Base-by-base conservation (phyloP, 2,329 filamentous ascomycete genomes). In the Paracamarosporium sp. region DNA sequence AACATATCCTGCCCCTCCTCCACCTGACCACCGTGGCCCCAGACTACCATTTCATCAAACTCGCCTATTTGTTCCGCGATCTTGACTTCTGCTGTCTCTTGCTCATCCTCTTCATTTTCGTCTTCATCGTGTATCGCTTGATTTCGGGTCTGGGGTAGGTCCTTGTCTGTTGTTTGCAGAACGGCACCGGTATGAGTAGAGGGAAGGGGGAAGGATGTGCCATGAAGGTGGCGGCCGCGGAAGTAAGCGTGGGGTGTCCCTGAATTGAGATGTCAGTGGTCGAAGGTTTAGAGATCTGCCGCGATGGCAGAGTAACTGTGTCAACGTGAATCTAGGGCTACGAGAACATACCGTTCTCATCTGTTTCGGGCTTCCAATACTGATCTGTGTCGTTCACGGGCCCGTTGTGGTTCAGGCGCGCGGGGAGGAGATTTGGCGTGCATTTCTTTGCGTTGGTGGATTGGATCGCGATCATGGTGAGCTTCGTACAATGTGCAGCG, bases 41-140 rank as follows among this genome's bases (percentile, higher is more conserved):
- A 98, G n/a, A 97, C 83, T 3, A 92, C 78, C 50, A 97, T 74
- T 53, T 90, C 82, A 6, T 92, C 86, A 71, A 97, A 97, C 15
- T 82, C 82, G 1, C 87, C 88, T 20, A 88, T 81, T 41, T 86
- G 80, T 50, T 90, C 83, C 64, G 94, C 75, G 1, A 83, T 78
- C 50, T 69, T 74, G 36, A 73, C 65, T 4, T 66, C 60, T 5
- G 66, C 67, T 4, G 63, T 65, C 5, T 64, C 60, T 0, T 63
- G 63, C 0, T 66, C 65, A 3, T 61, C 68, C 0, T 50, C 47
- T 15, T n/a, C 12, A 5, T 27, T 24, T 28, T 43, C 53, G 1
- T 46, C 47, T 1, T 50, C 33, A 7, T 36, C 30, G 24, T 48
- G 17, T 8, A 13, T 13, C 43, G 60, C 12, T 43, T 15, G 35